Evolutionary conservation across 2,329 filamentous ascomycete genomes (phyloP).

Genomic region (Tolypocladium guangdongense): DNA sequence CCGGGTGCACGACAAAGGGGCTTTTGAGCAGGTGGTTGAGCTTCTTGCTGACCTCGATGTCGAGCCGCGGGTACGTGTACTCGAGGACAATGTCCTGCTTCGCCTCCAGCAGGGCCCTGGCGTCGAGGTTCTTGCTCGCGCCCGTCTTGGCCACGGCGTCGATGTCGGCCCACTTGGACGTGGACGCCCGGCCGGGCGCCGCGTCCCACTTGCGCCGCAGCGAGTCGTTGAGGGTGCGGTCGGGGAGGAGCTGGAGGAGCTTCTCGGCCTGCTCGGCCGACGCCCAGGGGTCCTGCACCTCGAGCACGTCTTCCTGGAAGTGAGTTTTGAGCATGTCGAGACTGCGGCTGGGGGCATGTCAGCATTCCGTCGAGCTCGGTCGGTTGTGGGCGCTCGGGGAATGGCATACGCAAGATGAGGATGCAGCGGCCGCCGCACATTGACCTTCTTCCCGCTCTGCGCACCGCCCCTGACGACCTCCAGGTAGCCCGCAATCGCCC

Average conservation of each 20-base stretch:
- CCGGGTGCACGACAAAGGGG: conserved; percentile 92
- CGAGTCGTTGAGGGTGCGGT: conserved; percentile 64
- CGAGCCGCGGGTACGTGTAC: conserved; percentile 94
- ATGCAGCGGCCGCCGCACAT: conserved; percentile 73
- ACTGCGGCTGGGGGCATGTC: conserved; percentile 49
- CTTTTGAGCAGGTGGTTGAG: conserved; percentile 96
- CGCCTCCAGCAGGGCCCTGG: conserved; percentile 66
- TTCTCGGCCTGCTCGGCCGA: conserved; percentile 59
- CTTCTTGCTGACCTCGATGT: conserved; percentile 96
- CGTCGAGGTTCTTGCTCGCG: conserved; percentile 59
- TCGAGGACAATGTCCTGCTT: conserved; percentile 96
- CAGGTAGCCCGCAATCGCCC: conserved; percentile 78
- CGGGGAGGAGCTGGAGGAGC: conserved; percentile 75
- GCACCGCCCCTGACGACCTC: conserved; percentile 82
- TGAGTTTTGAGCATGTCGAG: conserved; percentile 73
- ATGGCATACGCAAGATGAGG: conserved; percentile 64
- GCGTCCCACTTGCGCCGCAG: conserved; percentile 87
- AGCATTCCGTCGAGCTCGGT: conserved; percentile 3
- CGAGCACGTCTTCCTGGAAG: conserved; percentile 74
- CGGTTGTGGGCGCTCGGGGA: not conserved
- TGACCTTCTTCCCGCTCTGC: conserved; percentile 79
- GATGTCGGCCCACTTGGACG: conserved; percentile 89
- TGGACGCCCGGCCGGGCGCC: conserved; percentile 63
- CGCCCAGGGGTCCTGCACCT: conserved; percentile 78
- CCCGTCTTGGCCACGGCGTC: conserved; percentile 72